These are phyloP conservation scores for Trichoderma sp. DNA, from an alignment of 2,329 filamentous ascomycete species.

Conservation along the genomic window DNA sequence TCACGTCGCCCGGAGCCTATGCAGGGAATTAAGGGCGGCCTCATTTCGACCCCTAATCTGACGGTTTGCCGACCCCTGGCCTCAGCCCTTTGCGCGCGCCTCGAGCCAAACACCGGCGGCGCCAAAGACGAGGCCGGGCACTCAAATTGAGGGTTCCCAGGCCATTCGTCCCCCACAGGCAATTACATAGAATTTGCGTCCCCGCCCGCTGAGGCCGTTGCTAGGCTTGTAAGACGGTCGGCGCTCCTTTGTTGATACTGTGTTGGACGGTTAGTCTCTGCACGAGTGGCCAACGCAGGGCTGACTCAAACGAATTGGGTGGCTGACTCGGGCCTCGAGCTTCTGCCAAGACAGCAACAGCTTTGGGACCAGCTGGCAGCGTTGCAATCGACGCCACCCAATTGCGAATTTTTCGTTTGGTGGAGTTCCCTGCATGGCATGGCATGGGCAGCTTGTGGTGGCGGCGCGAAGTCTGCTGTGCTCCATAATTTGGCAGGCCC, in stretches of 20 bases:
- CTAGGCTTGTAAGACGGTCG: not conserved
- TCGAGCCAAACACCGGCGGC: conserved; percentile 11
- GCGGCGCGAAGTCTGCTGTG: conserved; percentile 5
- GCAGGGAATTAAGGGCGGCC: conserved; percentile 6
- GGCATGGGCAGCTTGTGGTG: not conserved
- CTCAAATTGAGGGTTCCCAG: conserved; percentile 9
- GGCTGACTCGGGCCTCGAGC: conserved; percentile 2
- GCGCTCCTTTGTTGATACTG: conserved; percentile 14
- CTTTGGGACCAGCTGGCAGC: not conserved
- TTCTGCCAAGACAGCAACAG: conserved; percentile 3
- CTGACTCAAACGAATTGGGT: not conserved
- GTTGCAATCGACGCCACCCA: conserved; percentile 17
- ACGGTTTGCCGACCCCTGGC: conserved; percentile 6
- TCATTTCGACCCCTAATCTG: conserved; percentile 15
- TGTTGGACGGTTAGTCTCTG: conserved; percentile 7
- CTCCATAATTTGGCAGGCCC: not conserved
- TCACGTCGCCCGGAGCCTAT: not conserved
- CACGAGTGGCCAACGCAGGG: not conserved
- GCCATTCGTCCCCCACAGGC: not conserved
- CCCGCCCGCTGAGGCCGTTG: not conserved
- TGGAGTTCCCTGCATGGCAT: conserved; percentile 10
- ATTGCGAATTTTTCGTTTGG: not conserved
- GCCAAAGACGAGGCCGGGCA: conserved; percentile 1
- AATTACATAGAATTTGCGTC: conserved; percentile 1
- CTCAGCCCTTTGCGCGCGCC: conserved; percentile 18